Percentiles rank a stretch among this genome's conserved stretches.
Evolutionary conservation across 768 basidiomycete species (phyloP).

Genomic region (Ephemerocybe angulata): DNA sequence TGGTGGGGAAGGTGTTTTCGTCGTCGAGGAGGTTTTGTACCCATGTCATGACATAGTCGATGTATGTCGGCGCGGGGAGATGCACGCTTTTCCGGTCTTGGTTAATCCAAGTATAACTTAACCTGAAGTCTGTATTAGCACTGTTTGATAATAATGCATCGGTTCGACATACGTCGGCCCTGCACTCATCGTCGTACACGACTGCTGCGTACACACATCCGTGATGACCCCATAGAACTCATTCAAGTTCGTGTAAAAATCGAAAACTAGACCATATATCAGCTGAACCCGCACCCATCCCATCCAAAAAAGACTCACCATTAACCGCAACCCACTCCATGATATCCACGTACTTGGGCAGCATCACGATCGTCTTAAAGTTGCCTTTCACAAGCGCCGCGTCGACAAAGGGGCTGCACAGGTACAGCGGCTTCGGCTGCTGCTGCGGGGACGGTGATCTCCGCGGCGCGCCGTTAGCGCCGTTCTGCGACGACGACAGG

Average conservation of each 20-base stretch:
- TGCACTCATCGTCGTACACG: constrained; percentile 91
- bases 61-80: constrained; percentile 92
- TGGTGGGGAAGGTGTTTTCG: constrained; percentile 90
- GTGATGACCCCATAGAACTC: constrained; percentile 94
- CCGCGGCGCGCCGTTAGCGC: not conserved
- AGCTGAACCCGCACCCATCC: not conserved
- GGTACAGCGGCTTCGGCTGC: constrained; percentile 67
- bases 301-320: constrained; percentile 46
- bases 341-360: constrained; percentile 92
- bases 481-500: constrained; percentile 5
- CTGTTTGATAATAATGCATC: not conserved
- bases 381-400: constrained; percentile 96
- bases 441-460: not conserved
- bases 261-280: constrained; percentile 62
- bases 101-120: constrained; percentile 98
- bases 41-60: constrained; percentile 99
- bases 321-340: constrained; percentile 98
- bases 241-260: constrained; percentile 96
- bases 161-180: constrained; percentile 64
- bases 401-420: constrained; percentile 93
- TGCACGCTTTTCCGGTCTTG: constrained; percentile 89
- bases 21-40: constrained; percentile 94
- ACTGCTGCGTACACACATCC: constrained; percentile 87
- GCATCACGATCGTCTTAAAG: constrained; percentile 96
- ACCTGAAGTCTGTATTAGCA: constrained; percentile 39